Conservation (phyloP, 305 asterid species). For the Fraxinus ornus region DNA sequence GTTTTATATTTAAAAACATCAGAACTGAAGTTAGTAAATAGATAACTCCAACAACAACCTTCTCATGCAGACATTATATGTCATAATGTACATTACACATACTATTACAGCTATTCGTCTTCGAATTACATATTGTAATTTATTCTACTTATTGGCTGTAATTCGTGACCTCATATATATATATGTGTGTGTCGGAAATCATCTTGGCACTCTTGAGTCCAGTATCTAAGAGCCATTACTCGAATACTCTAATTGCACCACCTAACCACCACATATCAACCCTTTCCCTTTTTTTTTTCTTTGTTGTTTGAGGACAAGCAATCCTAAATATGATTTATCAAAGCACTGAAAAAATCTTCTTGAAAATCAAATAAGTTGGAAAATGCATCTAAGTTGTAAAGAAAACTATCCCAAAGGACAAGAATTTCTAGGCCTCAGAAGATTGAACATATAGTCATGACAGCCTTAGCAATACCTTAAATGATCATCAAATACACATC, state of each 20-base stretch:
- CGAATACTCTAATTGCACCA: not conserved
- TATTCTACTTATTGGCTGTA: constrained; percentile 1
- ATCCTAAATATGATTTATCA: not conserved
- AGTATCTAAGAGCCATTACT: constrained; percentile 4
- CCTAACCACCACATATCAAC: not conserved
- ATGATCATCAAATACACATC: not conserved
- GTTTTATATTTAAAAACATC: not conserved
- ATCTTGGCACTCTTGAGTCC: not conserved
- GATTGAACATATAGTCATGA: not conserved
- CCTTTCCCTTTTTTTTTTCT: not conserved
- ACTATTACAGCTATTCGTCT: constrained; percentile 2
- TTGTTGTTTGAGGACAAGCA: not conserved
- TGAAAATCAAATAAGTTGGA: not conserved
- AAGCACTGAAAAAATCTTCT: not conserved
- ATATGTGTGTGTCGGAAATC: not conserved
- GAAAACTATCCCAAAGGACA: not conserved
- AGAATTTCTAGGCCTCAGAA: constrained; percentile 4
- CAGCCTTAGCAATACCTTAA: not conserved
- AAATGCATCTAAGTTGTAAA: not conserved
- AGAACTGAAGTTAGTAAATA: constrained; percentile 2
- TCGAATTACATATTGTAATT: not conserved
- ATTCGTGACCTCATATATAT: not conserved
- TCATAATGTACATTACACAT: not conserved
- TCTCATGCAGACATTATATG: not conserved
- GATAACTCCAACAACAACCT: not conserved